Conservation (phyloP, 2,329 filamentous ascomycete genomes). For the Dactylellina leptospora region DNA sequence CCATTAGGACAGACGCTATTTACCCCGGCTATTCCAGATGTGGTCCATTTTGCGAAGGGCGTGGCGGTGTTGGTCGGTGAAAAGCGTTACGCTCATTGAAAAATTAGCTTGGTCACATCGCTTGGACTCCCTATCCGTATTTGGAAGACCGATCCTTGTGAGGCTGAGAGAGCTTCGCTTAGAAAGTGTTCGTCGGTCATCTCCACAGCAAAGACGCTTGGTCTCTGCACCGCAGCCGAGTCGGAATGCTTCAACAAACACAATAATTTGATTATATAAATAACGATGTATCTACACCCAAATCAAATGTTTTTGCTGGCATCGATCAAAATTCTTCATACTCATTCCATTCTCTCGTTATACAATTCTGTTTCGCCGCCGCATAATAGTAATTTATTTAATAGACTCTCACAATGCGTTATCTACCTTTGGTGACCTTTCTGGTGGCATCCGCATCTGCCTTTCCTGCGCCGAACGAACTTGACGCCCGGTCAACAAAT, state of each 20-base stretch:
- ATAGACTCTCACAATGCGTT: not conserved
- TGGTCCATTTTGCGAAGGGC: constrained; percentile 7
- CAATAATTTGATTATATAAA: not conserved
- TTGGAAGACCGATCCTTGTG: not conserved
- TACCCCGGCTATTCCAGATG: constrained; percentile 4
- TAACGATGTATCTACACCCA: not conserved
- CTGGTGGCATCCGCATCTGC: constrained; percentile 1
- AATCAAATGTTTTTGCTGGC: not conserved
- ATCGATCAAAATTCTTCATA: not conserved
- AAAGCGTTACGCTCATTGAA: not conserved
- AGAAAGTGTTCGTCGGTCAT: not conserved
- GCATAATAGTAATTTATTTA: not conserved
- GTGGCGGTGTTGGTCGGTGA: not conserved
- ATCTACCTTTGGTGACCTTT: constrained; percentile 9
- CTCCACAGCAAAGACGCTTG: not conserved
- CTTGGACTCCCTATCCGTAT: constrained; percentile 1
- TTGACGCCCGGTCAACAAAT: constrained; percentile 8
- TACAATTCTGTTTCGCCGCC: not conserved
- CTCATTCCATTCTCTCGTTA: not conserved
- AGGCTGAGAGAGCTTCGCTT: not conserved
- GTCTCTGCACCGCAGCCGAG: not conserved
- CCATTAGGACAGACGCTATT: no score
- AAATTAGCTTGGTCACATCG: not conserved
- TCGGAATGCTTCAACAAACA: not conserved
- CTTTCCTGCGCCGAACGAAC: constrained; percentile 1